Evolutionary conservation across 345 rosid genomes (phyloP).

Genomic region (Tarenaya hassleriana): DNA sequence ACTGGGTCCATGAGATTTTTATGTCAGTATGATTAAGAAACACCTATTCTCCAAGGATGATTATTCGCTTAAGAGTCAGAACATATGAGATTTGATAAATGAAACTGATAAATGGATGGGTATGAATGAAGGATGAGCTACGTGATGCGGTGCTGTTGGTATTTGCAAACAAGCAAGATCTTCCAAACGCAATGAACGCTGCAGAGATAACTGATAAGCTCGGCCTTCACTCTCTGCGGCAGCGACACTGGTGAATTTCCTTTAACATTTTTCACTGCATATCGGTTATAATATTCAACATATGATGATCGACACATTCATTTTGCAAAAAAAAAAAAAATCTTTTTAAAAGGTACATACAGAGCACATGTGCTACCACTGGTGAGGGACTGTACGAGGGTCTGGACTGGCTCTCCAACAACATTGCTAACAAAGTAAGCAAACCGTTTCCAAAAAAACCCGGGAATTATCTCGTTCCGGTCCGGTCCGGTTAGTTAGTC

Average conservation of each 20-base stretch:
- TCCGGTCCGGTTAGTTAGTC: too few species aligned
- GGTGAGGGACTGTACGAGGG: conserved; percentile 78
- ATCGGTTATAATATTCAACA: not conserved
- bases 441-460: too few species aligned
- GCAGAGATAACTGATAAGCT: conserved; percentile 50
- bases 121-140: conserved; percentile 35
- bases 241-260: conserved; percentile 39
- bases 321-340: too few species aligned
- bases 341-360: conserved; percentile 56
- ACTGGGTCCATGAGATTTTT: too few species aligned
- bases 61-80: not conserved
- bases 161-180: conserved; percentile 46
- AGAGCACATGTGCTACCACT: conserved; percentile 76
- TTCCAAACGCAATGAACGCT: conserved; percentile 51
- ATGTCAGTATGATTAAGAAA: too few species aligned
- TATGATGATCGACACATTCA: too few species aligned
- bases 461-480: too few species aligned
- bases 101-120: not conserved
- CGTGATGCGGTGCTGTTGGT: conserved; percentile 47
- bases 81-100: too few species aligned
- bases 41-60: not conserved
- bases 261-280: not conserved
- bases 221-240: conserved; percentile 46
- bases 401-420: conserved; percentile 73
- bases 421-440: conserved; percentile 61